Evolutionary conservation across 2,329 filamentous ascomycete species (phyloP).

Genomic region (Arachnopeziza araneosa): DNA sequence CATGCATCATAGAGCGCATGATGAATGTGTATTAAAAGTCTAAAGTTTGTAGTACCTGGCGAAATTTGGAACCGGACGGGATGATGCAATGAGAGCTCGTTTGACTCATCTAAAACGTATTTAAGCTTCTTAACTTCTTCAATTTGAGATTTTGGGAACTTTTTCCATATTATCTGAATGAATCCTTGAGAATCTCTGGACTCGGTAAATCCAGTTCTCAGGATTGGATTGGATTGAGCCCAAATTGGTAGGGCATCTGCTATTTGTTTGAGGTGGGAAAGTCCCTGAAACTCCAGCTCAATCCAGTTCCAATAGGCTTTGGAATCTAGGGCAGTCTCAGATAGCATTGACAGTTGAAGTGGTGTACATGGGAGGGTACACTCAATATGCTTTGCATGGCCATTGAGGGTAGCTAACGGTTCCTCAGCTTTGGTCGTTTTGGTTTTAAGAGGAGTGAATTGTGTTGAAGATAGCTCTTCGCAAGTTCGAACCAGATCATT

Average conservation of each 20-base stretch:
- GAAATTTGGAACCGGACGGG: constrained; percentile 60
- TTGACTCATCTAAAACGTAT: constrained; percentile 35
- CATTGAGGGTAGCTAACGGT: constrained; percentile 9
- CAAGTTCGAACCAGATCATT: constrained; percentile 32
- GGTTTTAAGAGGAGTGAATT: background rate
- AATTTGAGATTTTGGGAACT: constrained; percentile 35
- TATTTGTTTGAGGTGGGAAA: constrained; percentile 36
- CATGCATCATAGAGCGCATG: constrained; percentile 92
- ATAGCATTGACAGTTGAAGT: constrained; percentile 74
- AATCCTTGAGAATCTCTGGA: constrained; percentile 42
- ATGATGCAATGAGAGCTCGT: constrained; percentile 33
- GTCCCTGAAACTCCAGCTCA: constrained; percentile 45
- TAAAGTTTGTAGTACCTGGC: constrained; percentile 16
- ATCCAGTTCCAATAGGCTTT: constrained; percentile 74
- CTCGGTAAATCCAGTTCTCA: constrained; percentile 70
- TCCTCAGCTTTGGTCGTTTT: background rate
- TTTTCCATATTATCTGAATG: constrained; percentile 59
- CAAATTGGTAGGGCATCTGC: constrained; percentile 44
- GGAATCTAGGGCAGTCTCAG: constrained; percentile 58
- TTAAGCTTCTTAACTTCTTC: constrained; percentile 35
- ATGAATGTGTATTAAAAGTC: constrained; percentile 52
- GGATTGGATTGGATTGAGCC: constrained; percentile 53
- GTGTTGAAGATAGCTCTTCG: background rate
- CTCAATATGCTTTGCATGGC: constrained; percentile 38
- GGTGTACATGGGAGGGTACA: constrained; percentile 57